Conservation (phyloP, 2,329 filamentous ascomycete species). For the Trichoderma semiorbis region DNA sequence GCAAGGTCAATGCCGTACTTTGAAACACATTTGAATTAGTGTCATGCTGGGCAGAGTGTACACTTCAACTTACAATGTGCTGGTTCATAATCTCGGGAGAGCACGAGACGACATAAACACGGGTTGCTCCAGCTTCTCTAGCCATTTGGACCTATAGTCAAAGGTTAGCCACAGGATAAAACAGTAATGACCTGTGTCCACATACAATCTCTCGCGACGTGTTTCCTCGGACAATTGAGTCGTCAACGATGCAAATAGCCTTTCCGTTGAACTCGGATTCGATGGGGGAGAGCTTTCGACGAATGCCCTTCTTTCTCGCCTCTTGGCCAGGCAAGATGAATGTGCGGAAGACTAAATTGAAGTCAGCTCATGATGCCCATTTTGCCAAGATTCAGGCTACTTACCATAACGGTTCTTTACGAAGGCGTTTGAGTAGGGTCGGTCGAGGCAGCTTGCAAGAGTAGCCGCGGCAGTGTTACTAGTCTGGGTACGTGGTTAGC, state of each 20-base stretch:
- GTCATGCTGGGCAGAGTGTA: background rate
- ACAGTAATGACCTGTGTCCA: background rate
- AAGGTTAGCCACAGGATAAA: background rate
- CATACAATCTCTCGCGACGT: slow-evolving; percentile 26
- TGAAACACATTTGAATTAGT: too few relatives aligned
- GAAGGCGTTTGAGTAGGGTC: slow-evolving; percentile 76
- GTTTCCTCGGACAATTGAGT: slow-evolving; percentile 33
- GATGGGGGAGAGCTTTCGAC: slow-evolving; percentile 86
- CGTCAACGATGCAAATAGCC: slow-evolving; percentile 65
- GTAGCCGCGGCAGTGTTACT: slow-evolving; percentile 76
- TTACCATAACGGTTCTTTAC: slow-evolving; percentile 75
- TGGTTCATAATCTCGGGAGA: slow-evolving; percentile 79
- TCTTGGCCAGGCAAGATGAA: slow-evolving; percentile 49
- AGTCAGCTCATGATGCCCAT: background rate
- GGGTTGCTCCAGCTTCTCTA: slow-evolving; percentile 74
- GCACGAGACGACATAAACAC: slow-evolving; percentile 80
- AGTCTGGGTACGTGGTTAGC: slow-evolving; percentile 47
- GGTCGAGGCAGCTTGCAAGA: slow-evolving; percentile 70
- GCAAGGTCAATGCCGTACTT: slow-evolving; percentile 49
- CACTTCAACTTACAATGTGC: slow-evolving; percentile 66
- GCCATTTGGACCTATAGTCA: slow-evolving; percentile 58
- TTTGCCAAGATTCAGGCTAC: background rate
- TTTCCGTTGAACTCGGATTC: slow-evolving; percentile 77
- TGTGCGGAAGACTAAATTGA: background rate
- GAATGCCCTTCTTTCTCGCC: slow-evolving; percentile 77